Evolutionary conservation across 2,329 filamentous ascomycete species (phyloP).

Genomic region (Apiospora sp.): DNA sequence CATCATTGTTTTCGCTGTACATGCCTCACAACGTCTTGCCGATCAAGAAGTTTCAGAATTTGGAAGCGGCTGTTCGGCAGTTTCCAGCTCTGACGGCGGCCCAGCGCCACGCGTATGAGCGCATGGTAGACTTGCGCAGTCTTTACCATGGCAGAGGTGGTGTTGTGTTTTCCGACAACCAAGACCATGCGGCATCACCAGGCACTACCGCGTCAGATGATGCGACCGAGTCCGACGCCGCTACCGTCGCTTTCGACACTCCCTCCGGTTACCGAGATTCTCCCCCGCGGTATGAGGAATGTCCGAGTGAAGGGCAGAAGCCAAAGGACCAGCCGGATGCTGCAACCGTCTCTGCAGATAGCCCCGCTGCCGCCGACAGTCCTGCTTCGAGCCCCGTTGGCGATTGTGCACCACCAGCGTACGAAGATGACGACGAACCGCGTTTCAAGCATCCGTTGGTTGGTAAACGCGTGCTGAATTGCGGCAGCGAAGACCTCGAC

Average conservation of each 20-base stretch:
- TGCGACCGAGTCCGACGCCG: neutral
- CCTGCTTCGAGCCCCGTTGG: neutral
- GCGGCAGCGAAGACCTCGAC: conserved; percentile 12
- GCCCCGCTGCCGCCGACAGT: neutral
- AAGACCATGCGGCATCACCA: neutral
- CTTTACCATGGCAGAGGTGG: conserved; percentile 17
- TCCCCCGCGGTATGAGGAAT: neutral
- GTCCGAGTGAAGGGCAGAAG: neutral
- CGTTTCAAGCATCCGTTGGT: neutral
- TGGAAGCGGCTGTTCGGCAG: neutral
- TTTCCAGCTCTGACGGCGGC: neutral
- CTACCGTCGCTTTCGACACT: neutral
- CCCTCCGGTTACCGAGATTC: conserved; percentile 16
- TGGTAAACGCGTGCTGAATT: neutral
- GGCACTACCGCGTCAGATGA: neutral
- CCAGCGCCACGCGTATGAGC: conserved; percentile 20
- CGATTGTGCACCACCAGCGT: neutral
- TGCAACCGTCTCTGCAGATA: neutral
- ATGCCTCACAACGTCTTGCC: conserved; percentile 14
- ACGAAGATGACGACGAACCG: neutral
- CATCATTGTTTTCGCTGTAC: conserved; percentile 1
- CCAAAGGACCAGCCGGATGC: neutral
- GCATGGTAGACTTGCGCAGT: conserved; percentile 17
- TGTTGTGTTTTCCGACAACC: neutral
- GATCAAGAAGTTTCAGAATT: neutral